Conservation (phyloP, 2,329 filamentous ascomycete genomes). For the Domatiomyces globalis region DNA sequence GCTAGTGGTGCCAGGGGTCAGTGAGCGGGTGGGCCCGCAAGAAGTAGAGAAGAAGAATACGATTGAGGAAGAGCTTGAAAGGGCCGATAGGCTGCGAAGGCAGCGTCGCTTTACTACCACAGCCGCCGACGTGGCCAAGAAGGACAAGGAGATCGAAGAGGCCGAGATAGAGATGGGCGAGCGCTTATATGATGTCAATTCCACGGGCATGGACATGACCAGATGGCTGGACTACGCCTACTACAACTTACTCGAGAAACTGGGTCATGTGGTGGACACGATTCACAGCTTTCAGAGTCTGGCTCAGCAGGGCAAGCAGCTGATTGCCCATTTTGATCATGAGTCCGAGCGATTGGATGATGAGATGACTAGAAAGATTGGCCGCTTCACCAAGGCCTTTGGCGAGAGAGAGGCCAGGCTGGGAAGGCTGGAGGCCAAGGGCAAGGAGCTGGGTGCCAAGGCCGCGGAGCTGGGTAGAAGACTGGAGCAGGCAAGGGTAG, state of each 20-base stretch:
- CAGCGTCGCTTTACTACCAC: conserved; percentile 8
- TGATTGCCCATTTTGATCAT: conserved; percentile 27
- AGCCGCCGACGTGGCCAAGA: conserved; percentile 3
- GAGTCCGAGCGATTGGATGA: conserved; percentile 25
- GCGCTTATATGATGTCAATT: conserved; percentile 9
- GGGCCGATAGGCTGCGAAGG: conserved; percentile 8
- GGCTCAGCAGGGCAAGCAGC: conserved; percentile 23
- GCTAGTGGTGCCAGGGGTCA: not conserved
- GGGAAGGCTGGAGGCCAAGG: conserved; percentile 26
- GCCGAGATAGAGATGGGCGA: conserved; percentile 15
- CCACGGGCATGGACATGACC: conserved; percentile 27
- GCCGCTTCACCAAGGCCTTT: conserved; percentile 25
- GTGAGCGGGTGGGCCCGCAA: no score
- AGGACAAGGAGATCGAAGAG: conserved; percentile 6
- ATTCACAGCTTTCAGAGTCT: conserved; percentile 31
- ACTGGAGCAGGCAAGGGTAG: conserved; percentile 25
- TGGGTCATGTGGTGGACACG: conserved; percentile 27
- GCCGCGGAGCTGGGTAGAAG: conserved; percentile 26
- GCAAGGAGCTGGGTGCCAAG: conserved; percentile 24
- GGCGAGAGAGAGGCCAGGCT: conserved; percentile 26
- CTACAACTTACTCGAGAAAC: conserved; percentile 33
- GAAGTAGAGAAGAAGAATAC: conserved; percentile 2
- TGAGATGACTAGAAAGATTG: conserved; percentile 26
- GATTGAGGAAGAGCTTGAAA: conserved; percentile 8
- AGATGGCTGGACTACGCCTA: conserved; percentile 35